Evolutionary conservation across 192 early-diverging fungal species (phyloP).

Genomic region (Gigaspora rosea): DNA sequence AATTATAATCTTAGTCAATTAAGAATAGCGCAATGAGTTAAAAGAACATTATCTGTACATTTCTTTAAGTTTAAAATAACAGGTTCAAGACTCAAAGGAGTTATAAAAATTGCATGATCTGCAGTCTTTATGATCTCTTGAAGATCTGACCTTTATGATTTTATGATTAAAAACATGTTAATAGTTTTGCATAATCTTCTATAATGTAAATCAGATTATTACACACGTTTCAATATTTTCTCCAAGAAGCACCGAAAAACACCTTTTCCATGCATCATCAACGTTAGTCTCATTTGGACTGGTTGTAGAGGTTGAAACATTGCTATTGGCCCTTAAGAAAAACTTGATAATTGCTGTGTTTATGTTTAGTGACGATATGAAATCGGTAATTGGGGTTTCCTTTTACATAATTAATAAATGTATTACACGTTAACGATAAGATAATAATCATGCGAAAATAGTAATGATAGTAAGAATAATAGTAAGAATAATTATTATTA

Average conservation of each 20-base stretch:
- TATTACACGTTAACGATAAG: too few species aligned
- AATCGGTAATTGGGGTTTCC: background rate
- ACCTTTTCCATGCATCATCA: background rate
- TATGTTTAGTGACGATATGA: conserved; percentile 19
- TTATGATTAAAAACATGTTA: background rate
- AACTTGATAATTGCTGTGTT: conserved; percentile 16
- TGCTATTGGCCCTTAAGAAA: background rate
- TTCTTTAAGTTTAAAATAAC: conserved; percentile 24
- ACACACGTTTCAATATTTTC: too few species aligned
- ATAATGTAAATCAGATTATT: background rate
- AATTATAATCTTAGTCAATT: background rate
- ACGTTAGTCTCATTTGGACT: background rate
- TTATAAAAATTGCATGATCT: conserved; percentile 24
- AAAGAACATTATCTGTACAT: background rate
- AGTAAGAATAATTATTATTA: background rate
- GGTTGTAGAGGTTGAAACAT: too few species aligned
- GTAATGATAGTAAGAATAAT: too few species aligned
- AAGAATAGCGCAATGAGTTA: background rate
- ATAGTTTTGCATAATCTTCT: too few species aligned
- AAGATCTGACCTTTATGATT: background rate
- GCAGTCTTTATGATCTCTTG: conserved; percentile 9
- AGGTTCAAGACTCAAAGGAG: conserved; percentile 23
- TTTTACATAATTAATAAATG: conserved; percentile 10
- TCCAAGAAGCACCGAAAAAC: background rate
- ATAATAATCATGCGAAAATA: too few species aligned